Evolutionary conservation across 2,329 filamentous ascomycete genomes (phyloP).

Genomic region (Leptosphaerulina australis): DNA sequence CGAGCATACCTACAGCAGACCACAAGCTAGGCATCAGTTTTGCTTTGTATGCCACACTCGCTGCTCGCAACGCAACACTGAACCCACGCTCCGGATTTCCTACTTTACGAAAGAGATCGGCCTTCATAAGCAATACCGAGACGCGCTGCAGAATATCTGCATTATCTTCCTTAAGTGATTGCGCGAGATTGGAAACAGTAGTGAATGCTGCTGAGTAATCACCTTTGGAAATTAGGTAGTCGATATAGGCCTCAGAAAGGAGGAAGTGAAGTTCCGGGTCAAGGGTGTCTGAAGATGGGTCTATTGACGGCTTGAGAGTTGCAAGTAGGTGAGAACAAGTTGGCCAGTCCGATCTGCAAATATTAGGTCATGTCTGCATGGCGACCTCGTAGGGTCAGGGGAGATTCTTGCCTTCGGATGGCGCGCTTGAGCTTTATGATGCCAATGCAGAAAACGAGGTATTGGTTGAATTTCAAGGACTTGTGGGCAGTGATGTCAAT

Average conservation of each 20-base stretch:
- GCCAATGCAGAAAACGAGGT: constrained; percentile 70
- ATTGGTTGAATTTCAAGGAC: constrained; percentile 78
- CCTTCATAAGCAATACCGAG: constrained; percentile 74
- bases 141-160: constrained; percentile 72
- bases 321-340: constrained; percentile 63
- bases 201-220: constrained; percentile 61
- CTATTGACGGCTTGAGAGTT: constrained; percentile 58
- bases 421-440: constrained; percentile 69
- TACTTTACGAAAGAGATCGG: constrained; percentile 69
- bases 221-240: constrained; percentile 61
- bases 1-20: constrained; percentile 71
- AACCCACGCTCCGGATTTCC: constrained; percentile 77
- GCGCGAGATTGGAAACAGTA: constrained; percentile 59
- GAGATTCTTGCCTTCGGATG: constrained; percentile 56
- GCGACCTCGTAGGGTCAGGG: constrained; percentile 14
- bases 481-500: constrained; percentile 68
- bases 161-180: constrained; percentile 59
- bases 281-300: constrained; percentile 47
- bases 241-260: constrained; percentile 64
- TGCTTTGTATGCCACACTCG: constrained; percentile 73
- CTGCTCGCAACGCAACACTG: constrained; percentile 75
- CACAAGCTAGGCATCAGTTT: constrained; percentile 73
- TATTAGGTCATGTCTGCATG: neutral
- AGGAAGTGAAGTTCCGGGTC: constrained; percentile 67
- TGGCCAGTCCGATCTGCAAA: constrained; percentile 59